Evolutionary conservation across 129 eudicot species (phyloP).

Genomic region (Flaveria sonorensis): DNA sequence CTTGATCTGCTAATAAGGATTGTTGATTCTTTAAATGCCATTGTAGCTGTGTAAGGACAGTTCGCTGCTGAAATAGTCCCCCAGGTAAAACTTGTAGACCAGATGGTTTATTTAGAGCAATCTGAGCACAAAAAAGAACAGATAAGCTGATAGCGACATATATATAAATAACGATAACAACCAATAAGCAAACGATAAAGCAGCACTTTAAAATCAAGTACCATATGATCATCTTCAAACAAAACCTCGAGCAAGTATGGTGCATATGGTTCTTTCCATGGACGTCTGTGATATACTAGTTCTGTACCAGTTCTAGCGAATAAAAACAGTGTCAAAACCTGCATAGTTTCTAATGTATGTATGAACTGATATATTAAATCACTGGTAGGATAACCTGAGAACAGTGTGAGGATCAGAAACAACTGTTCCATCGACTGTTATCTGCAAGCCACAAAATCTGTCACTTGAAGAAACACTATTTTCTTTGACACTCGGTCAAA

Average conservation of each 20-base stretch:
- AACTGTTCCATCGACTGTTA: constrained; percentile 58
- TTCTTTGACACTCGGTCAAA: constrained; percentile 21
- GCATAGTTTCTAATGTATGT: background rate
- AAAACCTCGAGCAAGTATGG: constrained; percentile 72
- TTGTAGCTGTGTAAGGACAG: constrained; percentile 81
- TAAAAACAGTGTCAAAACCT: constrained; percentile 12
- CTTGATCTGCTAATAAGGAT: constrained; percentile 22
- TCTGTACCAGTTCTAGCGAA: constrained; percentile 54
- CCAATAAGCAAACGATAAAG: constrained; percentile 5
- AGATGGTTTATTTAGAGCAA: constrained; percentile 90
- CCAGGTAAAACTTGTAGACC: constrained; percentile 96
- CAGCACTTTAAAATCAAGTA: constrained; percentile 31
- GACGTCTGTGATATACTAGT: constrained; percentile 73
- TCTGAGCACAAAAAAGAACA: constrained; percentile 45
- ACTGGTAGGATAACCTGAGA: constrained; percentile 51
- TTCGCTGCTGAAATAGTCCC: constrained; percentile 83
- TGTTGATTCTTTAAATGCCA: constrained; percentile 51
- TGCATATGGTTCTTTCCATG: constrained; percentile 92
- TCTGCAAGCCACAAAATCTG: constrained; percentile 45
- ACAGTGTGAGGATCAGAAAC: constrained; percentile 52
- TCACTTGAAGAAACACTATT: constrained; percentile 24
- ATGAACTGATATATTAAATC: background rate
- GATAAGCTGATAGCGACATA: background rate
- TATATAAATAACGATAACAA: background rate
- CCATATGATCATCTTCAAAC: constrained; percentile 89